Base-by-base conservation (phyloP, 129 eudicot species). In the Escallonia rubra region DNA sequence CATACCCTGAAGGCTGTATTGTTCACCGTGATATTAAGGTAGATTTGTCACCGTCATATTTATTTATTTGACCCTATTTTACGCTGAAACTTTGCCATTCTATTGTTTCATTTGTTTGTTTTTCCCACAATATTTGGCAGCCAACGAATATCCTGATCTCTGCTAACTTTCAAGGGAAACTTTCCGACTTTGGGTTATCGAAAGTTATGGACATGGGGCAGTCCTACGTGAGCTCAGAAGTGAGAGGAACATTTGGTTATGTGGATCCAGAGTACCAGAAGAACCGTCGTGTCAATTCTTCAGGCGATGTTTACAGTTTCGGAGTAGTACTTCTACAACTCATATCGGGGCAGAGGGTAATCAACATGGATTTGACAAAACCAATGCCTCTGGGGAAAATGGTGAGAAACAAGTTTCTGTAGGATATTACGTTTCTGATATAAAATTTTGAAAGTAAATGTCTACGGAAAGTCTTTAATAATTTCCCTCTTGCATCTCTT, bases 1-100 rank as follows among this genome's bases (percentile, higher is more conserved):
- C 90, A 2, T 89, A 82, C 59, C 90, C 93, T 3, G 81, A 72
- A 62, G 96, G 96, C 72, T 86, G 88, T 80, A 89, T 89, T 49
- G 90, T 89, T 59, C 96, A 89, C 60, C 86, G 96, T 3, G 96
- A 89, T 77, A 81, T 89, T 44, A 89, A 89, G 86, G 96, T 89
- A 83, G 10, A 6, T 23, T 23, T 46, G 16, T 7, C 59, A 6
- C 43, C 53, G 38, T 53, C 5, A 41, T 6, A 10, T 73, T 14
- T 49, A 42, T 6, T 34, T 58, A n/a, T 34, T 58, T 65, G 38
- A n/a, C 11, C 3, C 23, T 45, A 7, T 57, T 49, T 34, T 41
- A 44, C n/a, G 11, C 34, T 65, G 12, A 3, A 2, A 1, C 58
- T 12, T 13, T 23, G 34, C n/a, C 14, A 3, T 14, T 56, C 15